phyloP scores from a whole-genome alignment of 129 eudicot species.

The Oenanthe sinensis region DNA sequence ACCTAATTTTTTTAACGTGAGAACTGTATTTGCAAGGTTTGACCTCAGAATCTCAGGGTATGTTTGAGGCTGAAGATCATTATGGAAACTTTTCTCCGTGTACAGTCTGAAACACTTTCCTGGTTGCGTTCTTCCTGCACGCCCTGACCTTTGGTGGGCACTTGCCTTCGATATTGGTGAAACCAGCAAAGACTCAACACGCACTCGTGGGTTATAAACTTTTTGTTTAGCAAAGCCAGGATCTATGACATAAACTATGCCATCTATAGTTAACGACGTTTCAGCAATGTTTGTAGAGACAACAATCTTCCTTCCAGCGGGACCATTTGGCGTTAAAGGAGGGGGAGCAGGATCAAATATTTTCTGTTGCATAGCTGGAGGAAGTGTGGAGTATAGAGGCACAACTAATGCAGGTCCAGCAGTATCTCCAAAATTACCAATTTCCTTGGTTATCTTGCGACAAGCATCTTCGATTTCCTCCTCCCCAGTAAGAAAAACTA shows the following conservation, averaged over 20 bases:
- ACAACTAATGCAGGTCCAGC: slow-evolving; percentile 87
- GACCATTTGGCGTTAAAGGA: slow-evolving; percentile 74
- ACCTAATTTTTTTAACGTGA: slow-evolving; percentile 87
- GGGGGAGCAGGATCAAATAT: slow-evolving; percentile 93
- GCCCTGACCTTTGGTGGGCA: slow-evolving; percentile 96
- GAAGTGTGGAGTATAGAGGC: slow-evolving; percentile 88
- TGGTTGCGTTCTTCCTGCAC: slow-evolving; percentile 99
- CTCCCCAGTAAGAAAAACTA: slow-evolving; percentile 92
- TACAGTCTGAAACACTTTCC: slow-evolving; percentile 94
- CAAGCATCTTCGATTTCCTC: slow-evolving; percentile 98
- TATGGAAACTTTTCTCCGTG: slow-evolving; percentile 83
- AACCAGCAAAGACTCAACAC: slow-evolving; percentile 90
- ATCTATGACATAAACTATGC: slow-evolving; percentile 92
- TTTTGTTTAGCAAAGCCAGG: slow-evolving; percentile 97
- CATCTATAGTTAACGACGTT: slow-evolving; percentile 93
- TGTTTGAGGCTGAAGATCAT: slow-evolving; percentile 88
- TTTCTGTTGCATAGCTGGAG: slow-evolving; percentile 98
- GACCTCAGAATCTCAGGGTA: slow-evolving; percentile 93
- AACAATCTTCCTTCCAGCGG: slow-evolving; percentile 92
- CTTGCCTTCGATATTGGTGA: slow-evolving; percentile 96
- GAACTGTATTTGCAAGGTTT: slow-evolving; percentile 88
- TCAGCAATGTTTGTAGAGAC: slow-evolving; percentile 96
- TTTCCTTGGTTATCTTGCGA: slow-evolving; percentile 64
- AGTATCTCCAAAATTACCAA: slow-evolving; percentile 65
- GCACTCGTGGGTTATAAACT: slow-evolving; percentile 93